Conservation (phyloP, 2,329 filamentous ascomycete species). For the Dothideomycetes sp. region DNA sequence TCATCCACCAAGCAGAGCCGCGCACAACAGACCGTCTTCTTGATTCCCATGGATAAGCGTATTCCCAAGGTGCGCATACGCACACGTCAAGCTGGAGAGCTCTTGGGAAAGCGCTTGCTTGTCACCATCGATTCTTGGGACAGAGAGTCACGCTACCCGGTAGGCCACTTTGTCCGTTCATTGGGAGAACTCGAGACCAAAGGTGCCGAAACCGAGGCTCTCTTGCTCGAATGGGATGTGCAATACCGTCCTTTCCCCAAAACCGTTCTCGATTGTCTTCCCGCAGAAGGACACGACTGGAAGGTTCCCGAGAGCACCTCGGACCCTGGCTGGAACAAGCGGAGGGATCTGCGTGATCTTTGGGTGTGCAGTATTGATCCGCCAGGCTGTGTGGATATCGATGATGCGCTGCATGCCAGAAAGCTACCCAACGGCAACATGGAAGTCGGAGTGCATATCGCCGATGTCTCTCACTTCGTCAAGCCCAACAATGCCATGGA, state of each 20-base stretch:
- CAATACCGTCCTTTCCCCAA: conserved; percentile 97
- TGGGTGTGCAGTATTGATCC: conserved; percentile 97
- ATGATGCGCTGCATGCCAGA: conserved; percentile 87
- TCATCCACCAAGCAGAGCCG: conserved; percentile 65
- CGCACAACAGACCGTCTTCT: conserved; percentile 84
- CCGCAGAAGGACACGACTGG: conserved; percentile 87
- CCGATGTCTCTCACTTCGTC: conserved; percentile 98
- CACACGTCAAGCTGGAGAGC: conserved; percentile 78
- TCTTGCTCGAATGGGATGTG: conserved; percentile 91
- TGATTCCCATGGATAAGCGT: conserved; percentile 96
- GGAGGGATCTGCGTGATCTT: conserved; percentile 74
- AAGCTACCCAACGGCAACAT: conserved; percentile 83
- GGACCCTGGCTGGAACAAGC: conserved; percentile 77
- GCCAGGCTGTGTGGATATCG: conserved; percentile 92
- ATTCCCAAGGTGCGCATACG: conserved; percentile 92
- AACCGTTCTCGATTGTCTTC: conserved; percentile 86
- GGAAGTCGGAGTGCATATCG: conserved; percentile 96
- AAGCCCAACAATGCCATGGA: conserved; percentile 98
- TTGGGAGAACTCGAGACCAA: conserved; percentile 92
- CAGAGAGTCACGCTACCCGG: conserved; percentile 80
- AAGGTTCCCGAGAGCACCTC: conserved; percentile 71
- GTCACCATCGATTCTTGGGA: conserved; percentile 96
- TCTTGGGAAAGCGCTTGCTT: conserved; percentile 82
- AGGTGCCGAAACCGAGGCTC: conserved; percentile 91
- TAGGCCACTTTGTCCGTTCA: conserved; percentile 88